Evolutionary conservation across 768 basidiomycete species (phyloP).

Genomic region (Psilocybe sp.): DNA sequence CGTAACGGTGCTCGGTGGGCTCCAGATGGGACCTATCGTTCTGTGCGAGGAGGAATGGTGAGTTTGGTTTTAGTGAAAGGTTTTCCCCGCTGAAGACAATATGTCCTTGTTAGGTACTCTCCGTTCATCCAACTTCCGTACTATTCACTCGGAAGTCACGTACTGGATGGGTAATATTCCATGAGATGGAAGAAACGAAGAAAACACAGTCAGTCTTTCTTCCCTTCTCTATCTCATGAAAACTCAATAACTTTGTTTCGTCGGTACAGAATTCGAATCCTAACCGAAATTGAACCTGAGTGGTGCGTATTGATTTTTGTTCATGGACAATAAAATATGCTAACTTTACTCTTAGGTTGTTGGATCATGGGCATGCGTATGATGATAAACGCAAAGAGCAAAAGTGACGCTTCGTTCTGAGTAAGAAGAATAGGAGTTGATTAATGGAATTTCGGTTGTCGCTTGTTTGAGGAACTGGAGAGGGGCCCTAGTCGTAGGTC

Average conservation of each 20-base stretch:
- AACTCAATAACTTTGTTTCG: constrained; percentile 8
- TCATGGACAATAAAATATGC: neutral
- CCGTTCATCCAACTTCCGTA: constrained; percentile 93
- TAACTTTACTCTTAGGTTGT: constrained; percentile 12
- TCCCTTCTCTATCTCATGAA: neutral
- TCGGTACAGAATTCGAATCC: constrained; percentile 70
- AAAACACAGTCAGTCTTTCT: constrained; percentile 73
- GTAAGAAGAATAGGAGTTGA: neutral
- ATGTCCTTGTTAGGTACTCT: constrained; percentile 53
- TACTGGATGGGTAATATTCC: constrained; percentile 91
- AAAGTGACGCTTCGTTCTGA: neutral
- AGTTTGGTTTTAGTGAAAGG: constrained; percentile 16
- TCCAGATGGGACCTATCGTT: constrained; percentile 91
- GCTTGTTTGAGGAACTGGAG: too few species aligned
- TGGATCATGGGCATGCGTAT: constrained; percentile 23
- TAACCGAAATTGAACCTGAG: constrained; percentile 94
- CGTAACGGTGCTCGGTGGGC: constrained; percentile 89
- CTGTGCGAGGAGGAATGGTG: constrained; percentile 82
- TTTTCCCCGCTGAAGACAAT: neutral
- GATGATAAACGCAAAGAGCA: constrained; percentile 11
- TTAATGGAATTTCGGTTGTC: neutral
- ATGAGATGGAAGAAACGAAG: constrained; percentile 96
- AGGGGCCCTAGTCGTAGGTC: too few species aligned
- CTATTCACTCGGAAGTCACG: constrained; percentile 90
- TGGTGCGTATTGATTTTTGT: constrained; percentile 51